phyloP scores from a whole-genome alignment of 2,329 filamentous ascomycete genomes.

The Diaporthe eres region DNA sequence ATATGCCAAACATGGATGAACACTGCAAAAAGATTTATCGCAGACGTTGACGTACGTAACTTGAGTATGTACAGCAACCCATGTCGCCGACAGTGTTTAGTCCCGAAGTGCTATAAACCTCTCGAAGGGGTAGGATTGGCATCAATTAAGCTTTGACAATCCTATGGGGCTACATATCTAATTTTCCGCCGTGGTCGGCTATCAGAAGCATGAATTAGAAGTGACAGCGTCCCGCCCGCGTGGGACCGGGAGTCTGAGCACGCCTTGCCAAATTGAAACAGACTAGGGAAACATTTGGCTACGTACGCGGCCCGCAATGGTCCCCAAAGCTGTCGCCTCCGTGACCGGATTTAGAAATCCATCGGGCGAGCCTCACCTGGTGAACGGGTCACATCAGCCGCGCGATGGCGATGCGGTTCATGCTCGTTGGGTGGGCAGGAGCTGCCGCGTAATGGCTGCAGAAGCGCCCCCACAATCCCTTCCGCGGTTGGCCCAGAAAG shows the following conservation, averaged over 20 bases:
- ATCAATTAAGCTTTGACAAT: not conserved
- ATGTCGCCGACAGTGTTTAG: not conserved
- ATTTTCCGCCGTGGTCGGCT: conserved; percentile 9
- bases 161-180: not conserved
- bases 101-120: not conserved
- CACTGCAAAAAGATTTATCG: not conserved
- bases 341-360: conserved; percentile 6
- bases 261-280: conserved; percentile 15
- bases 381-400: conserved; percentile 7
- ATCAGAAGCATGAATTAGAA: not conserved
- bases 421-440: not conserved
- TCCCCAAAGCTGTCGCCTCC: not conserved
- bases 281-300: conserved; percentile 8
- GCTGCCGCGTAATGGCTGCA: conserved; percentile 23
- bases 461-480: not conserved
- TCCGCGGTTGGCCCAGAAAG: not conserved
- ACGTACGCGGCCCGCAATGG: conserved; percentile 6
- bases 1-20: not conserved
- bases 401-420: not conserved
- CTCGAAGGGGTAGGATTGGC: not conserved
- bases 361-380: conserved; percentile 4
- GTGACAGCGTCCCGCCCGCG: not conserved
- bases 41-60: not conserved
- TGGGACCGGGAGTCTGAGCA: not conserved
- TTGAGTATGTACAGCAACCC: not conserved